phyloP scores from a whole-genome alignment of 2,329 filamentous ascomycete genomes.

The Pezicula radicicola region DNA sequence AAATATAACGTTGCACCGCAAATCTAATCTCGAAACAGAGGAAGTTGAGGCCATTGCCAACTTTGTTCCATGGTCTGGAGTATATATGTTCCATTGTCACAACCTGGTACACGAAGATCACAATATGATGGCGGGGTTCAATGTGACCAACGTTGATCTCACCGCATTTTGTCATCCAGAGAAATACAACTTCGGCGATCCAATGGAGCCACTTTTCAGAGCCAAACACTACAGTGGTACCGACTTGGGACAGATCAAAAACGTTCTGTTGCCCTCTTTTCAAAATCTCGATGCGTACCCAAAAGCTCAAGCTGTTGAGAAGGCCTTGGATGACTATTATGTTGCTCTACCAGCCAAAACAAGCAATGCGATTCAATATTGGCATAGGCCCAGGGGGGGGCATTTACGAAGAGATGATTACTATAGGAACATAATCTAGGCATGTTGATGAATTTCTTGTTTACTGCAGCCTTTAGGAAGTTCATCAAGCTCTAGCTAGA shows the following conservation, averaged over 20 bases:
- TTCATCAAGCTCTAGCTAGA: too few species aligned
- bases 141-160: conserved; percentile 13
- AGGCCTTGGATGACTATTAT: conserved; percentile 13
- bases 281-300: conserved; percentile 22
- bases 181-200: conserved; percentile 17
- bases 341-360: not conserved
- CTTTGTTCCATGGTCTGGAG: conserved; percentile 50
- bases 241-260: conserved; percentile 10
- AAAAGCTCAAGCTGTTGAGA: conserved; percentile 6
- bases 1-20: not conserved
- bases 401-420: too few species aligned
- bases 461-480: too few species aligned
- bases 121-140: conserved; percentile 30
- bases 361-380: not conserved
- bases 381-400: too few species aligned
- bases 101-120: conserved; percentile 30
- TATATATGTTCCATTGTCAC: conserved; percentile 42
- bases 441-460: too few species aligned
- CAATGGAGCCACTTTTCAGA: conserved; percentile 19
- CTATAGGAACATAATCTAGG: too few species aligned
- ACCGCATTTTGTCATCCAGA: conserved; percentile 15
- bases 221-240: conserved; percentile 15
- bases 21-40: conserved; percentile 29
- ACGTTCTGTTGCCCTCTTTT: conserved; percentile 12
- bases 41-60: conserved; percentile 46